These are phyloP conservation scores for Candida maris DNA, from an alignment of 805 yeast genomes.

Conservation along the genomic window DNA sequence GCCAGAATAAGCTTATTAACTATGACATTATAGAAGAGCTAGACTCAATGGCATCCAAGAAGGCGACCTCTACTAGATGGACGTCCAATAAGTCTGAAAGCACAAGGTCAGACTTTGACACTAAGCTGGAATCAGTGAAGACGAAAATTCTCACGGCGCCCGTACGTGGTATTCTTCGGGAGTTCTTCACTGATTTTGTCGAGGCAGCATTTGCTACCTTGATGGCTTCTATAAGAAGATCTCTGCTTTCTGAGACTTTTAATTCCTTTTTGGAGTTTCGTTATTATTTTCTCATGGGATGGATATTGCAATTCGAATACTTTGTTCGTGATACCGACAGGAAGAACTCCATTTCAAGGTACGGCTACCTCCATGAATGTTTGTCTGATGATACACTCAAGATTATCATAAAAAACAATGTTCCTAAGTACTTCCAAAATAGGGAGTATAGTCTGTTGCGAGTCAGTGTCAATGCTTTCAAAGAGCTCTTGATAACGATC, in stretches of 20 bases:
- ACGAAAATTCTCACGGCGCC: conserved; percentile 31
- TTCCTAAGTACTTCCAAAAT: conserved; percentile 38
- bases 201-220: conserved; percentile 76
- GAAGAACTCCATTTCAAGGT: conserved; percentile 28
- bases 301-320: conserved; percentile 74
- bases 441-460: conserved; percentile 61
- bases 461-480: conserved; percentile 65
- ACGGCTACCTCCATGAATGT: conserved; percentile 35
- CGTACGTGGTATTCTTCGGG: conserved; percentile 31
- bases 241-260: conserved; percentile 14
- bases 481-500: conserved; percentile 51
- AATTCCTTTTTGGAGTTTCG: conserved; percentile 34
- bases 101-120: conserved; percentile 29
- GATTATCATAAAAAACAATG: conserved; percentile 36
- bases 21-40: conserved; percentile 57
- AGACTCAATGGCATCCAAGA: conserved; percentile 60
- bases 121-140: conserved; percentile 21
- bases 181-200: conserved; percentile 55
- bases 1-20: conserved; percentile 47
- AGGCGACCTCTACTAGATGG: conserved; percentile 38
- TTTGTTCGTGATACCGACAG: conserved; percentile 30
- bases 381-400: conserved; percentile 60
- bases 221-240: conserved; percentile 45
- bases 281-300: conserved; percentile 59
- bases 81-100: conserved; percentile 18